These are phyloP conservation scores for Histomonas meleagridis DNA, from an alignment of 208 protist genomes.

Conservation along the genomic window DNA sequence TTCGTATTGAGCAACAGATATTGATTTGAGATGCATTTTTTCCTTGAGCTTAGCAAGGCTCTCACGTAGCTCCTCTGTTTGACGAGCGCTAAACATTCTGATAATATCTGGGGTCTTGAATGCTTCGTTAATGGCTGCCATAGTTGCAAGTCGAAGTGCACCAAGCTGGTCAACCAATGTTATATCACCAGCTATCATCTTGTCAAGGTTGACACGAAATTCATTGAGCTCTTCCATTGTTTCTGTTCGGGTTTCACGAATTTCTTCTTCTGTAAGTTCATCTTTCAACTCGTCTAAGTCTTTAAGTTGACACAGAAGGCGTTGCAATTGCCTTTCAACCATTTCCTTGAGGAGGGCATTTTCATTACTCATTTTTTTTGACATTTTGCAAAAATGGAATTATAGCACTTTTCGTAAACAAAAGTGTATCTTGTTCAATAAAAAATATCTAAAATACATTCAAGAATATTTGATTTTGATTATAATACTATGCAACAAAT, in stretches of 20 bases:
- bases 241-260: constrained; percentile 9
- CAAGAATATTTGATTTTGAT: no score
- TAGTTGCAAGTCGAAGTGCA: neutral
- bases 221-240: constrained; percentile 35
- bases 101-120: constrained; percentile 37
- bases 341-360: constrained; percentile 36
- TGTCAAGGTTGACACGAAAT: neutral
- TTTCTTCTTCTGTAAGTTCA: constrained; percentile 35
- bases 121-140: neutral
- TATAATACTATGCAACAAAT: no score
- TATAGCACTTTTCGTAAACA: no score
- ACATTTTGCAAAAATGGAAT: no score
- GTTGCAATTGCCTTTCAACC: constrained; percentile 1
- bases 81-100: neutral
- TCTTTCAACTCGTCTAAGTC: constrained; percentile 37
- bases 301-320: constrained; percentile 34
- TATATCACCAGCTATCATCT: constrained; percentile 32
- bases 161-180: constrained; percentile 14
- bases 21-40: neutral
- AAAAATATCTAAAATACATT: no score
- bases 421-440: no score
- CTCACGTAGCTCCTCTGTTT: neutral
- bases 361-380: no score
- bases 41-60: neutral
- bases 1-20: neutral